These are phyloP conservation scores for Aspergillus biplanus DNA, from an alignment of 495 filamentous ascomycete genomes.

Conservation along the genomic window DNA sequence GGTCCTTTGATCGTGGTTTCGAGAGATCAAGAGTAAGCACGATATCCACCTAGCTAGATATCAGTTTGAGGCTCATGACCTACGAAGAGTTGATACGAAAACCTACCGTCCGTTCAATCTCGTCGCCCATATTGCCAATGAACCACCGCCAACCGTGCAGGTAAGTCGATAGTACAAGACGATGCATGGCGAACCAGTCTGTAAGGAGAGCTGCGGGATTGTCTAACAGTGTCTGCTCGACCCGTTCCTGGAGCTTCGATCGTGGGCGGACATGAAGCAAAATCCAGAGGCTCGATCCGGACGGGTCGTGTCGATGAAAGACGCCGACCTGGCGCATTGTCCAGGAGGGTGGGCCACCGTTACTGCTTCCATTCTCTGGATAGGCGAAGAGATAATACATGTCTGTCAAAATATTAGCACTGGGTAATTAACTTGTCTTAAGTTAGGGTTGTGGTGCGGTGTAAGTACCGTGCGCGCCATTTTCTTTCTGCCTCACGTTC, in stretches of 20 bases:
- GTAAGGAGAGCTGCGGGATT: background rate
- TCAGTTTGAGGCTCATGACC: background rate
- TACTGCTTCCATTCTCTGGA: conserved; percentile 5
- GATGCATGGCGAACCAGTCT: conserved; percentile 20
- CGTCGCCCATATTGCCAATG: conserved; percentile 18
- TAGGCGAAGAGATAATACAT: conserved; percentile 22
- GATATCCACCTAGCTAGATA: conserved; percentile 11
- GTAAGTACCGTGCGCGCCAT: conserved; percentile 22
- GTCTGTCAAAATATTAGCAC: conserved; percentile 1
- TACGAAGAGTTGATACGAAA: background rate
- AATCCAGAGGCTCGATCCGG: conserved; percentile 24
- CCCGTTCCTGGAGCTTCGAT: conserved; percentile 17
- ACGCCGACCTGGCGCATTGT: conserved; percentile 26
- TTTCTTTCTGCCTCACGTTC: conserved; percentile 16
- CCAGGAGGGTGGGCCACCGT: conserved; percentile 4
- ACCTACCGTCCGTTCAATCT: conserved; percentile 23
- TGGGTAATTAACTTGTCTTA: background rate
- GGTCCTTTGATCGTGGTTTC: background rate
- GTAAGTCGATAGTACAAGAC: conserved; percentile 15
- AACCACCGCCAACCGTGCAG: conserved; percentile 19
- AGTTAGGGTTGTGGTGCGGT: background rate
- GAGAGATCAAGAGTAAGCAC: conserved; percentile 20
- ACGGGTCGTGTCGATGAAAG: conserved; percentile 24
- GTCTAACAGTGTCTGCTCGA: conserved; percentile 6
- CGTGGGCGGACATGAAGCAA: conserved; percentile 19